phyloP scores from a whole-genome alignment of 2,329 filamentous ascomycete genomes.

The Fusarium redolens region DNA sequence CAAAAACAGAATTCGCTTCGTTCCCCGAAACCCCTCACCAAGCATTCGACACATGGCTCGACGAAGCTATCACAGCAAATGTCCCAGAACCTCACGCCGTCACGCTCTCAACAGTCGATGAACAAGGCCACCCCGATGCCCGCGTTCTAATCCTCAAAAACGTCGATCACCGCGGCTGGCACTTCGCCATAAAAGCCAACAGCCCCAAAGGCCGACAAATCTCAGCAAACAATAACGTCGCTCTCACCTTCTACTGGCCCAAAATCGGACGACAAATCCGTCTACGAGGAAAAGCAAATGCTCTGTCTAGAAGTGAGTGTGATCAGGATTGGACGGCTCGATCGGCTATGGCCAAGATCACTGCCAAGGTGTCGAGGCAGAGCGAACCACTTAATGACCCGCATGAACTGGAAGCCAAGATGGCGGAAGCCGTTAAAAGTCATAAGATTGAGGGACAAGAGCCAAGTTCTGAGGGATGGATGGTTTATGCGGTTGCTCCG shows the following conservation, averaged over 20 bases:
- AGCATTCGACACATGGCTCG: background rate
- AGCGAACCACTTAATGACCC: slow-evolving; percentile 3
- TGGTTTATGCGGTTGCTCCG: slow-evolving; percentile 6
- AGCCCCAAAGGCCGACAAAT: slow-evolving; percentile 14
- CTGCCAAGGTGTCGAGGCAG: slow-evolving; percentile 11
- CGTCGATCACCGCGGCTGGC: slow-evolving; percentile 10
- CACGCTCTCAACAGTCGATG: background rate
- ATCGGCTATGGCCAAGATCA: slow-evolving; percentile 1
- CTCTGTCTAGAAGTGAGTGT: background rate
- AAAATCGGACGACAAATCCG: slow-evolving; percentile 3
- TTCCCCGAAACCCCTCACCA: slow-evolving; percentile 8
- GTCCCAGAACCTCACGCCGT: slow-evolving; percentile 12
- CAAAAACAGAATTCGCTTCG: background rate
- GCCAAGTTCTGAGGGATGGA: background rate
- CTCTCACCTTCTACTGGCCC: slow-evolving; percentile 17
- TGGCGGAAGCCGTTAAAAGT: background rate
- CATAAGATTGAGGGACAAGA: background rate
- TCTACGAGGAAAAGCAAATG: background rate
- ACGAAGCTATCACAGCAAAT: background rate
- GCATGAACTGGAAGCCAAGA: background rate
- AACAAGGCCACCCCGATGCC: background rate
- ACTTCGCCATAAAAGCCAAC: slow-evolving; percentile 6
- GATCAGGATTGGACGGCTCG: slow-evolving; percentile 4
- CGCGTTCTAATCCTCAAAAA: slow-evolving; percentile 10
- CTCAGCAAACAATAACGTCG: background rate